A percentile compares a stretch with the other conserved stretches of the same genome.
Evolutionary conservation across 257 asterid species (phyloP).

Genomic region (Nicotiana tomentosiformis): DNA sequence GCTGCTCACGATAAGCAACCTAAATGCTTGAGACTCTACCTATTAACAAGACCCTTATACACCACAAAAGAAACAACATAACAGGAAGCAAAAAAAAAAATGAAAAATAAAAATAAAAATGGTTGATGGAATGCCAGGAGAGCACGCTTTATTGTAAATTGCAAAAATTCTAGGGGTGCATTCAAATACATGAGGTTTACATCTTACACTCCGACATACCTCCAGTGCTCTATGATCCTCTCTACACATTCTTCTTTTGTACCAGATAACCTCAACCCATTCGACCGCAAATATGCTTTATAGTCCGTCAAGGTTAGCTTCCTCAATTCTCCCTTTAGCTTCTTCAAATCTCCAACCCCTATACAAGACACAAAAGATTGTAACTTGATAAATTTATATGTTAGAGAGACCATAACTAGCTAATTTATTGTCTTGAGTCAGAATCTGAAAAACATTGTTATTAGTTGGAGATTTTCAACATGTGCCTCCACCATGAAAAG

Average conservation of each 20-base stretch:
- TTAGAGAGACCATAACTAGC: background rate
- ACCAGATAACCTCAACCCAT: slow-evolving; percentile 64
- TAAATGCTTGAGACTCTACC: background rate
- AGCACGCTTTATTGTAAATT: background rate
- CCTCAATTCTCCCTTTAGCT: slow-evolving; percentile 33
- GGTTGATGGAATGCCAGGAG: background rate
- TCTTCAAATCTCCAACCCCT: slow-evolving; percentile 37
- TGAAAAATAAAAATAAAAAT: background rate
- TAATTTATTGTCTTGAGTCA: background rate
- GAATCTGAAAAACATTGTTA: background rate
- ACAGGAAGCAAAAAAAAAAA: background rate
- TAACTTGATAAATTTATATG: background rate
- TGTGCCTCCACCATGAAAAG: background rate
- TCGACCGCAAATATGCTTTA: slow-evolving; percentile 48
- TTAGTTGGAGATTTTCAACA: background rate
- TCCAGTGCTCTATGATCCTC: slow-evolving; percentile 66
- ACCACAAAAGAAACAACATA: background rate
- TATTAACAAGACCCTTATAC: background rate
- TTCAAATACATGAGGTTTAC: background rate
- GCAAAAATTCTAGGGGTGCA: background rate
- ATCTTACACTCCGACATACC: slow-evolving; percentile 24
- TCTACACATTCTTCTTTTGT: slow-evolving; percentile 51
- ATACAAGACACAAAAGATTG: slow-evolving; percentile 2
- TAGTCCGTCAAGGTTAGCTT: slow-evolving; percentile 41
- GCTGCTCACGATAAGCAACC: background rate